Conservation (phyloP, 2,329 filamentous ascomycete species). For the Hypoxylon sp. region DNA sequence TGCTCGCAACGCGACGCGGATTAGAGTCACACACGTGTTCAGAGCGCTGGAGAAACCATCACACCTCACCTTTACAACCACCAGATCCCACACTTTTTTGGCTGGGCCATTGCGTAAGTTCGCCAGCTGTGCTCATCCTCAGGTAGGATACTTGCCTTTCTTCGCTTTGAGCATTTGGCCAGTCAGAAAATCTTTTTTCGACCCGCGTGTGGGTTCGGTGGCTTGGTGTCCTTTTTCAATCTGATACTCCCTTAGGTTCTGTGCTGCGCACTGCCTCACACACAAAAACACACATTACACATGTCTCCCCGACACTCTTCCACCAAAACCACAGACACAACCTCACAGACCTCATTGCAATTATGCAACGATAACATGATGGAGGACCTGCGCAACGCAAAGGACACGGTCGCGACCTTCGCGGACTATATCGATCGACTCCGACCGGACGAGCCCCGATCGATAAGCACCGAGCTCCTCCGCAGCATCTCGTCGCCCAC, state of each 20-base stretch:
- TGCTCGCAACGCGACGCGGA: conserved; percentile 20
- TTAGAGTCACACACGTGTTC: conserved; percentile 33
- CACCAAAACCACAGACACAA: conserved; percentile 1
- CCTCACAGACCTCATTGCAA: neutral
- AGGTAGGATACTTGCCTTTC: conserved; percentile 29
- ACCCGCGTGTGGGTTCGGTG: conserved; percentile 9
- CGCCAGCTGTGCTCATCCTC: conserved; percentile 25
- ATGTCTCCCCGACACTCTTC: conserved; percentile 26
- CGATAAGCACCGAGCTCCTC: conserved; percentile 13
- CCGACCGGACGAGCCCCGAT: conserved; percentile 28
- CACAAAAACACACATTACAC: conserved; percentile 14
- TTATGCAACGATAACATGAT: conserved; percentile 37
- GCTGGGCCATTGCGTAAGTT: conserved; percentile 35
- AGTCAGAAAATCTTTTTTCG: conserved; percentile 9
- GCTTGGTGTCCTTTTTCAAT: conserved; percentile 20
- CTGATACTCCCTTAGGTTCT: conserved; percentile 11
- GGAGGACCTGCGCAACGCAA: conserved; percentile 50
- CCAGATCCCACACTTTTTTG: conserved; percentile 20
- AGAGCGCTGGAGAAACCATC: conserved; percentile 11
- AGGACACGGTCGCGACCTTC: conserved; percentile 45
- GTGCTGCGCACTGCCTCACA: conserved; percentile 10
- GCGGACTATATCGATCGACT: conserved; percentile 45
- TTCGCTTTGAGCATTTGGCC: conserved; percentile 25
- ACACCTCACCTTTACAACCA: conserved; percentile 21
- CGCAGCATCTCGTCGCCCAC: conserved; percentile 10